Evolutionary conservation across 371 early-diverging fungal genomes (phyloP).

Genomic region (Lichtheimia corymbifera): DNA sequence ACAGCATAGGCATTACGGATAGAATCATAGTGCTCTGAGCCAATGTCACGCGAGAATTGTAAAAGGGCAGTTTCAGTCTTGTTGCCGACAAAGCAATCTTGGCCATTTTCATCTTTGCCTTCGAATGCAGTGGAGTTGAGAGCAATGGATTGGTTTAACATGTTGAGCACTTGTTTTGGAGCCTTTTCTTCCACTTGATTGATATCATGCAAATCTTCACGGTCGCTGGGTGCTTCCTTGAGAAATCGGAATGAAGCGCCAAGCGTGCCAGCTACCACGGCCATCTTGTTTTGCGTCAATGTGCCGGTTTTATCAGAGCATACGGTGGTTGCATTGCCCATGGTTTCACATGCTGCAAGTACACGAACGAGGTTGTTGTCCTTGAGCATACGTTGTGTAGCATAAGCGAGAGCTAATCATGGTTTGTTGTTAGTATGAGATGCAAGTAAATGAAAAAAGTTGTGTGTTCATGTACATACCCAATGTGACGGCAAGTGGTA

Average conservation of each 20-base stretch:
- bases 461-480: slow-evolving; percentile 24
- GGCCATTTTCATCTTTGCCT: slow-evolving; percentile 61
- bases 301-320: slow-evolving; percentile 95
- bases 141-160: slow-evolving; percentile 65
- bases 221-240: slow-evolving; percentile 31
- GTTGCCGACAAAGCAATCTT: slow-evolving; percentile 67
- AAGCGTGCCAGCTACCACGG: slow-evolving; percentile 74
- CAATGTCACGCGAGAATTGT: slow-evolving; percentile 56
- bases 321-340: slow-evolving; percentile 92
- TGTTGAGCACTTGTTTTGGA: slow-evolving; percentile 35
- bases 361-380: slow-evolving; percentile 92
- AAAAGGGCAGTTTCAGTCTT: slow-evolving; percentile 92
- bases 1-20: slow-evolving; percentile 53
- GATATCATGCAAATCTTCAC: slow-evolving; percentile 40
- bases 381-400: slow-evolving; percentile 80
- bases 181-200: slow-evolving; percentile 27
- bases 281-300: slow-evolving; percentile 89
- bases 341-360: slow-evolving; percentile 90
- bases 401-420: slow-evolving; percentile 69
- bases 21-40: slow-evolving; percentile 46
- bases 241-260: slow-evolving; percentile 47
- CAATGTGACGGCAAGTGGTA: slow-evolving; percentile 76
- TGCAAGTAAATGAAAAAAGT: slow-evolving; percentile 3
- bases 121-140: slow-evolving; percentile 87
- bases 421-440: neutral